Percentiles rank a stretch among this genome's conserved stretches.
These are phyloP conservation scores for Nothophytophthora sp. DNA, from an alignment of 352 stramenopile genomes.

Conservation along the genomic window DNA sequence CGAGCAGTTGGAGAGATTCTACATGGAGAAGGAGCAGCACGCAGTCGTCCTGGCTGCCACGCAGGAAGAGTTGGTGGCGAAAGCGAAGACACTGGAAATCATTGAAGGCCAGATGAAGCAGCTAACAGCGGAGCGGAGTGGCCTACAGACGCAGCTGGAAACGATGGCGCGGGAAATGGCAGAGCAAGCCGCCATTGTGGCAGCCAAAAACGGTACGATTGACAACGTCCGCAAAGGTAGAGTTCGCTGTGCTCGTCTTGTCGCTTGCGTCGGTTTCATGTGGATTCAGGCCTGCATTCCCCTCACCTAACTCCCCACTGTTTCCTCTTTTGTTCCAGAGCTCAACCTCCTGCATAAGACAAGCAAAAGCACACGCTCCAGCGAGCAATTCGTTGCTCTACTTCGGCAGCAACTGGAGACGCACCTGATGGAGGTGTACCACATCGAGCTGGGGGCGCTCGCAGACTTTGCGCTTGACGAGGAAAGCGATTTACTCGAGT, in stretches of 20 bases:
- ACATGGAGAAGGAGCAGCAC: conserved; percentile 14
- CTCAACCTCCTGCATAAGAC: conserved; percentile 29
- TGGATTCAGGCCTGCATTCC: too few relatives aligned
- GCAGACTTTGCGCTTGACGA: conserved; percentile 22
- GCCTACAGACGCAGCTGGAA: conserved; percentile 17
- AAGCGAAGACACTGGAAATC: conserved; percentile 2
- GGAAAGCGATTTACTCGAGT: conserved; percentile 37
- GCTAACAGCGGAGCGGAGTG: conserved; percentile 9
- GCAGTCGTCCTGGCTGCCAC: background rate
- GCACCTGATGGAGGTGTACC: conserved; percentile 43
- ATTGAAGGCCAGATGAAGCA: background rate
- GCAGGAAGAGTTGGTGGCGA: conserved; percentile 12
- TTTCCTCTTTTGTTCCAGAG: conserved; percentile 17
- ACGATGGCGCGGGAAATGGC: conserved; percentile 4
- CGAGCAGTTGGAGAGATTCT: conserved; percentile 19
- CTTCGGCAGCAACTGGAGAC: conserved; percentile 56
- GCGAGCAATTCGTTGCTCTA: conserved; percentile 32
- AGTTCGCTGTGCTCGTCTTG: background rate
- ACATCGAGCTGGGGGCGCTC: conserved; percentile 27
- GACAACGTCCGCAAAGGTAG: conserved; percentile 55
- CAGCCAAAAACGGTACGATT: conserved; percentile 41
- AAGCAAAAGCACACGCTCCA: conserved; percentile 16
- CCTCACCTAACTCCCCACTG: background rate
- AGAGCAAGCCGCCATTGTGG: conserved; percentile 35
- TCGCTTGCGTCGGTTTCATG: too few relatives aligned